Evolutionary conservation across 352 stramenopile species (phyloP), one percentile per base, ranked within the genome.

Genomic region (Pythium myriotylum): DNA sequence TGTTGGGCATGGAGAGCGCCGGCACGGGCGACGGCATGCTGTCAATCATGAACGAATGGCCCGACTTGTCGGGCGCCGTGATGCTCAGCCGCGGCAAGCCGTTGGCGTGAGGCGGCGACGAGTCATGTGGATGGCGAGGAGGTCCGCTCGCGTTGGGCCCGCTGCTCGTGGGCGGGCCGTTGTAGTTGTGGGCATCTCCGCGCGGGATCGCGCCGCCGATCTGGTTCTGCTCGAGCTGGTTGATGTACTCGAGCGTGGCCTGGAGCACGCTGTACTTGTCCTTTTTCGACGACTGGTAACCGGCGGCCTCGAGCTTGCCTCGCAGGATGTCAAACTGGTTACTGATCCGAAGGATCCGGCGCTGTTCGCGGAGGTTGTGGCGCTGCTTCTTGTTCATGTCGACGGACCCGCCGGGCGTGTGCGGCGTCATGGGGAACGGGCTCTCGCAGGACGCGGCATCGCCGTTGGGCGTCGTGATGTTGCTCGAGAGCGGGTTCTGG

Each of bases 241-340:
- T 73, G 57, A 94, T 91, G 72, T 94, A 94, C 62, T 91, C 84
- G 52, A 94, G 79, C 49, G 84, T 94, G 20, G 84, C 82, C 56
- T 91, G 82, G 16, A 94, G 72, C 47, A 94, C 84, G 47, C 79
- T 91, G 68, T 90, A 91, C 67, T 94, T 94, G 77, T 94, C 84
- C 60, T 91, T 94, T 74, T 92, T 94, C 48, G 77, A 85, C 5
- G 77, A 86, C 35, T 75, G 76, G 67, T 91, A 92, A 26, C 82
- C 82, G 8, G 78, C 84, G 6, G 45, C 70, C 51, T 94, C 84
- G 20, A 94, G 81, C 56, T 91, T 94, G 50, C 74, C 74, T 37
- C 83, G 78, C 37, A 94, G 64, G 26, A 90, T 91, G 59, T 92
- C 81, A 45, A 94, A 92, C 70, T 92, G 84, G 66, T 89, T 91